Evolutionary conservation across 805 yeast species (phyloP).

Genomic region (Tetrapisispora taiwanensis): DNA sequence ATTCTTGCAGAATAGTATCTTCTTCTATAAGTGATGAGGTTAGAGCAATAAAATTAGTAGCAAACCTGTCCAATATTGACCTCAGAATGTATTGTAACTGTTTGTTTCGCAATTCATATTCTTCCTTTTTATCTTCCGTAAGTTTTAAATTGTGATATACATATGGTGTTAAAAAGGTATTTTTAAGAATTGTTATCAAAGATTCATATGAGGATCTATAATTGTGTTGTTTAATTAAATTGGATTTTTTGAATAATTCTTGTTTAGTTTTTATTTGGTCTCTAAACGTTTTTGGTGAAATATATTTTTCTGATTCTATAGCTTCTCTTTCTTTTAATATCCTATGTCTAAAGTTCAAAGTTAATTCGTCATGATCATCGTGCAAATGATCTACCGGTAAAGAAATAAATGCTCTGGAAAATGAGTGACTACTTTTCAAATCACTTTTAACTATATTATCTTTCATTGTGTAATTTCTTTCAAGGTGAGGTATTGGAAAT

Average conservation of each 20-base stretch:
- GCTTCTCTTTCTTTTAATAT: neutral
- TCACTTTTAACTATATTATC: neutral
- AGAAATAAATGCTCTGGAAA: constrained; percentile 17
- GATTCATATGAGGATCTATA: constrained; percentile 16
- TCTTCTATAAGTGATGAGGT: constrained; percentile 63
- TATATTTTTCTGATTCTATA: neutral
- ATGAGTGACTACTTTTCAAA: constrained; percentile 3
- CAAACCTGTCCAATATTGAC: constrained; percentile 39
- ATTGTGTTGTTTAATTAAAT: constrained; percentile 16
- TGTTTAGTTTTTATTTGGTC: constrained; percentile 15
- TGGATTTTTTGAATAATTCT: constrained; percentile 14
- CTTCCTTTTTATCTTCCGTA: neutral
- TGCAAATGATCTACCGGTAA: constrained; percentile 2
- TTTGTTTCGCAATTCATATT: neutral
- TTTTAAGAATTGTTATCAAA: constrained; percentile 10
- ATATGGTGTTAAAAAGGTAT: constrained; percentile 6
- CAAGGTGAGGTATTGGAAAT: too few relatives aligned
- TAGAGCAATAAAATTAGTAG: constrained; percentile 71
- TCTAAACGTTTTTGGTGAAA: constrained; percentile 16
- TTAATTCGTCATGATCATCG: neutral
- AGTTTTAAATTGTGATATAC: neutral
- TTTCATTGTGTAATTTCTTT: neutral
- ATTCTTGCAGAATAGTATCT: constrained; percentile 54
- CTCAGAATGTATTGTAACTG: constrained; percentile 29
- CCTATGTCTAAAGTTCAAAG: neutral